Evolutionary conservation across 1,284 basidiomycete species (phyloP).

Genomic region (Pseudozyma sp.): DNA sequence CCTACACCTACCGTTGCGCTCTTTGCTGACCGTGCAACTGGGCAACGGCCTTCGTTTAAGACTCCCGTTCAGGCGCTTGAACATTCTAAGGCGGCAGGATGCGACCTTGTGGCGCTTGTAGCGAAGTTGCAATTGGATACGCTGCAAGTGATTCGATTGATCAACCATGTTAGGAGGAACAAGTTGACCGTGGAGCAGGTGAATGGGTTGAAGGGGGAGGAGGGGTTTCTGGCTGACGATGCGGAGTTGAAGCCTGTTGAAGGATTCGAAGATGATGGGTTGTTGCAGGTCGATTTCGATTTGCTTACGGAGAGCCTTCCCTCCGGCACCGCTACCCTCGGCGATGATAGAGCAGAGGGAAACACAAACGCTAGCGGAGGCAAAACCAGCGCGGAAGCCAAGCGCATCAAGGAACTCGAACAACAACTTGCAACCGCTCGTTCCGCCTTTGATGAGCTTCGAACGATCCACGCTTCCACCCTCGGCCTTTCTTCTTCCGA

Average conservation of each 20-base stretch:
- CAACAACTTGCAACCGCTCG: conserved; percentile 41
- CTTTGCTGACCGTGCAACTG: conserved; percentile 14
- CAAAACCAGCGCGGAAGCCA: background rate
- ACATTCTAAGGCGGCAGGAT: conserved; percentile 49
- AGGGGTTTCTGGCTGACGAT: conserved; percentile 53
- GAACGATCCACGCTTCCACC: conserved; percentile 36
- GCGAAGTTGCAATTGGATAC: conserved; percentile 51
- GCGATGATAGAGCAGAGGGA: too few relatives aligned
- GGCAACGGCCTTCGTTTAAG: conserved; percentile 32
- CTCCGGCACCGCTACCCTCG: too few relatives aligned
- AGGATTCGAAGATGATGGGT: conserved; percentile 64
- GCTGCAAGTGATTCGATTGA: conserved; percentile 62
- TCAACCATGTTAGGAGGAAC: conserved; percentile 62
- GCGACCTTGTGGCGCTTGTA: conserved; percentile 58
- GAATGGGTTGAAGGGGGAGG: conserved; percentile 25
- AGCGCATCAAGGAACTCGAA: conserved; percentile 45
- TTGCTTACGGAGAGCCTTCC: conserved; percentile 1
- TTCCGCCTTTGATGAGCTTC: conserved; percentile 55
- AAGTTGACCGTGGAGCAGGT: conserved; percentile 25
- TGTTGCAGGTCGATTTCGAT: conserved; percentile 64
- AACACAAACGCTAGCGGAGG: too few relatives aligned
- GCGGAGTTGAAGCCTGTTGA: conserved; percentile 61
- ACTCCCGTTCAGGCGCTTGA: conserved; percentile 53
- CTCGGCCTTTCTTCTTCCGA: conserved; percentile 36
- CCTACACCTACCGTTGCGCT: conserved; percentile 26